Evolutionary conservation across 805 yeast genomes (phyloP).

Genomic region (Candida manassasensis): DNA sequence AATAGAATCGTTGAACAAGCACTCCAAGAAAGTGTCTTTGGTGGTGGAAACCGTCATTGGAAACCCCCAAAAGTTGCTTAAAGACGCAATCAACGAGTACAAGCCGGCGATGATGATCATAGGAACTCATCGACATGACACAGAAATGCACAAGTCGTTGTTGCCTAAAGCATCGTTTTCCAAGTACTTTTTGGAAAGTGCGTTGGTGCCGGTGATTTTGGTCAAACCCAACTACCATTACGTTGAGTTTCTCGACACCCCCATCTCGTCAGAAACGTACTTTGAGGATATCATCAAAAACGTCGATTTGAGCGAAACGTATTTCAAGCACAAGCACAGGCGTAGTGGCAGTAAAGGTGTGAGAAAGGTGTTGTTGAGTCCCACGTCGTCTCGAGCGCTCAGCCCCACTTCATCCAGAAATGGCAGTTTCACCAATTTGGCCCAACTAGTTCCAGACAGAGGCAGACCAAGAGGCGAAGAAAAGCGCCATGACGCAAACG

Average conservation of each 20-base stretch:
- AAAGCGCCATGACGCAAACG: neutral
- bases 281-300: slow-evolving; percentile 31
- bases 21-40: slow-evolving; percentile 31
- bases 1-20: slow-evolving; percentile 32
- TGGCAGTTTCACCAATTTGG: slow-evolving; percentile 14
- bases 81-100: slow-evolving; percentile 37
- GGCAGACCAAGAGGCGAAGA: slow-evolving; percentile 5
- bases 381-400: slow-evolving; percentile 6
- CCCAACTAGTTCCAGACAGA: slow-evolving; percentile 11
- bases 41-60: slow-evolving; percentile 40
- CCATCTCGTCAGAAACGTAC: slow-evolving; percentile 31
- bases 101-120: slow-evolving; percentile 43
- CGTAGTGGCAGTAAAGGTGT: slow-evolving; percentile 1
- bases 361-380: slow-evolving; percentile 9
- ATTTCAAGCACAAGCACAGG: slow-evolving; percentile 7
- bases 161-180: slow-evolving; percentile 33
- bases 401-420: slow-evolving; percentile 17
- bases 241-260: slow-evolving; percentile 23
- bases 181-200: slow-evolving; percentile 38
- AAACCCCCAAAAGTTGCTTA: slow-evolving; percentile 34
- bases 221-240: slow-evolving; percentile 37
- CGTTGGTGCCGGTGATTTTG: slow-evolving; percentile 40
- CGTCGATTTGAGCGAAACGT: slow-evolving; percentile 19
- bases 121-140: slow-evolving; percentile 35
- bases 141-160: slow-evolving; percentile 16